Conservation (phyloP, 2,329 filamentous ascomycete genomes). For the Neopestalotiopsis rosae region DNA sequence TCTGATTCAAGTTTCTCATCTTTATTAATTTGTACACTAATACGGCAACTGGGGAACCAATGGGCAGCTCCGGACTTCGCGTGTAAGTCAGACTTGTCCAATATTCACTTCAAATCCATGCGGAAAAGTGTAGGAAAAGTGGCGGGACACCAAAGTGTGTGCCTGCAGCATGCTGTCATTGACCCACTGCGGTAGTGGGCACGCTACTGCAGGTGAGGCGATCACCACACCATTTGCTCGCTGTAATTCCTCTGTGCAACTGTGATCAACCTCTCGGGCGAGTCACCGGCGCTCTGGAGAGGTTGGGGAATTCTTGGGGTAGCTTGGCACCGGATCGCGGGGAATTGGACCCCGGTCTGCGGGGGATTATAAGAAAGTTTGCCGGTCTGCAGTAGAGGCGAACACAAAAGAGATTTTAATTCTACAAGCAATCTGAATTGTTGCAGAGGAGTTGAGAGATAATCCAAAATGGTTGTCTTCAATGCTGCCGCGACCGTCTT, state of each 20-base stretch:
- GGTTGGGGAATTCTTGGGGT: constrained; percentile 8
- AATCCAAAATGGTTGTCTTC: background rate
- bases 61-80: background rate
- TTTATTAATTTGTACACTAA: background rate
- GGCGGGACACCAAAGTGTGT: background rate
- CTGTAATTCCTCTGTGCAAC: background rate
- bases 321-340: constrained; percentile 4
- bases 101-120: background rate
- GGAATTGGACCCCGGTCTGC: background rate
- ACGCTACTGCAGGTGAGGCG: constrained; percentile 15
- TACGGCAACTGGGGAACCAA: background rate
- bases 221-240: constrained; percentile 7
- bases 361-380: constrained; percentile 8
- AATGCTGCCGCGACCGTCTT: background rate
- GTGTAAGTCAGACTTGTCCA: background rate
- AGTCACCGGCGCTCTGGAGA: background rate
- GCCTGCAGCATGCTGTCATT: background rate
- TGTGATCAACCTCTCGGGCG: background rate
- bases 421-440: background rate
- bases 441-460: background rate
- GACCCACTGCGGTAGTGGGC: background rate
- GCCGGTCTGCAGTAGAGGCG: background rate
- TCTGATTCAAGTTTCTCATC: background rate
- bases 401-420: background rate
- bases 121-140: constrained; percentile 12